Base-by-base conservation (phyloP, 352 stramenopile species). In the Pilasporangium apinafurcum region DNA sequence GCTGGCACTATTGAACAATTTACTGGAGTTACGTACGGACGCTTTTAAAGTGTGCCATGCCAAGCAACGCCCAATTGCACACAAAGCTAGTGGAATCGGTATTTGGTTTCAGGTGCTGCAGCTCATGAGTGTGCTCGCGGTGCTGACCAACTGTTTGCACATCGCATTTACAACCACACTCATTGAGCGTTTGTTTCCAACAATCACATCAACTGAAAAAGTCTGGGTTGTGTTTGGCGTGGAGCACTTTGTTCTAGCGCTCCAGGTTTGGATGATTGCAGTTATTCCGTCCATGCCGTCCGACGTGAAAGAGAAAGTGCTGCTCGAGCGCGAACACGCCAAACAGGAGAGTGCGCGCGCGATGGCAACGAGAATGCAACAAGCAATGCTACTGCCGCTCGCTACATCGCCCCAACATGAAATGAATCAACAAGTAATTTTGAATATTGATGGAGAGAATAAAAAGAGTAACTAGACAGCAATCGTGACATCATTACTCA, bases 81-180 rank as follows among this genome's bases (percentile, higher is more conserved):
- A 85, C 52, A 97, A 97, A 61, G 96, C 93, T 25, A 96, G 91
- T 38, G 92, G 86, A 42, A 96, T 97, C 40, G 79, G 82, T 37
- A 64, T 93, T 46, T 93, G 81, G 81, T 49, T 96, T 35, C 55
- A 74, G 24, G 85, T 98, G 40, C 71, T 98, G 20, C 91, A 98
- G 62, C 79, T 97, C 62, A 96, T 98, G 62, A 96, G 87, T 22
- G 83, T 98, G 4, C 72, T 98, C 57, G 93, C 89, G 8, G 86
- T 98, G 48, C 67, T 98, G 34, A 98, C 95, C 42, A 98, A 98
- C 59, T 98, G 91, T 49, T 87, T 95, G 46, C 76, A 98, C 37
- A 85, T 98, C 55, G 89, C 78, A 5, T 87, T 90, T 56, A 88
- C 77, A 18, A 92, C 75, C 21, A 84, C 72, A 26, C 49, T 83